Evolutionary conservation across 192 early-diverging fungal genomes (phyloP), one percentile per base, ranked within the genome.

Genomic region (Lunasporangiospora selenospora): DNA sequence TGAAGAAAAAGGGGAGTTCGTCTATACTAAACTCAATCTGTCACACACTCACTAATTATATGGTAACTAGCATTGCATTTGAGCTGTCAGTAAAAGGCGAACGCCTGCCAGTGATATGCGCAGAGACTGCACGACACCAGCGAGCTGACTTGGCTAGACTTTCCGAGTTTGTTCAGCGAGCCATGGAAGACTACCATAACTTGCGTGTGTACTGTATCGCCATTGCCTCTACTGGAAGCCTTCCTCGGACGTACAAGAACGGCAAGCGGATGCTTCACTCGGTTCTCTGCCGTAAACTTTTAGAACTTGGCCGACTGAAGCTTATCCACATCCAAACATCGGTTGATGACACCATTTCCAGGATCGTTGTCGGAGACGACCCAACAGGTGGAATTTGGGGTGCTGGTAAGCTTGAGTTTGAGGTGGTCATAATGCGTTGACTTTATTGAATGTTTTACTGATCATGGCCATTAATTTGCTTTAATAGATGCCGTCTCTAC

Each of bases 181-280:
- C 80, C 7, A 70, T 93, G 38, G 37, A 76, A 21, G 76, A 75
- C 24, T 62, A 79, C n/a, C 88, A 92, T 58, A 83, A 83, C 0
- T 58, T 94, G 23, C 71, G 83, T 39, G 52, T 83, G 3, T 94
- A 82, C 52, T 81, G 81, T 16, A 62, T 89, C 24, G 75, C 80
- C 10, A 76, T 89, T 50, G 89, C 86, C 23, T 65, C 60, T 30
- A 55, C 79, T 6, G 76, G 79, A 10, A 60, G 82, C 12, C 73
- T 94, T n/a, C 91, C 92, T 33, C 83, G 89, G 2, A 67, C 80
- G 1, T 80, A 80, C 60, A 85, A 84, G 64, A 84, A 92, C 53
- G 89, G 89, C n/a, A 81, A 80, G 56, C 77, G 80, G 46, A 62
- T 75, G 4, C 76, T 90, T 51, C 87, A 90, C 50, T 58, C 84